These are phyloP conservation scores for Cydonia oblonga DNA, from an alignment of 331 rosid species.

Conservation along the genomic window DNA sequence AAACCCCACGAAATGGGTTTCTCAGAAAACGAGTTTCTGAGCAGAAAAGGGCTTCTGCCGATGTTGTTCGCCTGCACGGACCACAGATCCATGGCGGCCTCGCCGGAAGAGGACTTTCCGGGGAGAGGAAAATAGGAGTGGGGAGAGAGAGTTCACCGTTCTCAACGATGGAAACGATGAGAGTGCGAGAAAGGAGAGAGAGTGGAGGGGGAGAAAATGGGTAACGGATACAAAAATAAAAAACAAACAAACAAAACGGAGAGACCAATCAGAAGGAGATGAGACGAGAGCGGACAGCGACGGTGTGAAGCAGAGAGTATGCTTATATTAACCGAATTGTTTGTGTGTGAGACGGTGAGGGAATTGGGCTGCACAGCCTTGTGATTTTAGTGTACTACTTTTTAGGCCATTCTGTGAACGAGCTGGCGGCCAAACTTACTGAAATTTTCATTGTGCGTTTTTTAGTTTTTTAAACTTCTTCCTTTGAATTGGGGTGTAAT, in stretches of 20 bases:
- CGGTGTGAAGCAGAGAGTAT: slow-evolving; percentile 16
- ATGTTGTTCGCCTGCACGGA: slow-evolving; percentile 42
- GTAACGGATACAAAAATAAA: slow-evolving; percentile 4
- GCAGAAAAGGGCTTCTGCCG: slow-evolving; percentile 25
- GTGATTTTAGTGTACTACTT: background rate
- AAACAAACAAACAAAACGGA: background rate
- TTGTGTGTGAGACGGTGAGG: background rate
- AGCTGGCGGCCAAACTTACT: background rate
- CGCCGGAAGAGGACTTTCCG: background rate
- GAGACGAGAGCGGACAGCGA: slow-evolving; percentile 6
- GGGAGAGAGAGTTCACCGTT: background rate
- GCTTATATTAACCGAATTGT: slow-evolving; percentile 7
- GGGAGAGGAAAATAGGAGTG: background rate
- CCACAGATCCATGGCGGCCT: slow-evolving; percentile 62
- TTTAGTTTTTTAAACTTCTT: no score
- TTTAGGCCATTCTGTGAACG: background rate
- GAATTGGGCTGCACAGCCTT: background rate
- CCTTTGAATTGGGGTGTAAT: no score
- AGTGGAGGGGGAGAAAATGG: slow-evolving; percentile 10
- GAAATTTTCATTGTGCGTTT: no score
- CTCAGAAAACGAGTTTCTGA: slow-evolving; percentile 31
- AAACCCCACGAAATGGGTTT: slow-evolving; percentile 35
- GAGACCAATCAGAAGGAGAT: slow-evolving; percentile 4
- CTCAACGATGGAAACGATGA: slow-evolving; percentile 1
- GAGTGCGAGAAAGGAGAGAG: background rate